Percentiles rank a stretch among this genome's conserved stretches.
phyloP scores from a whole-genome alignment of 2,329 filamentous ascomycete species.

The Colletotrichum tabaci region DNA sequence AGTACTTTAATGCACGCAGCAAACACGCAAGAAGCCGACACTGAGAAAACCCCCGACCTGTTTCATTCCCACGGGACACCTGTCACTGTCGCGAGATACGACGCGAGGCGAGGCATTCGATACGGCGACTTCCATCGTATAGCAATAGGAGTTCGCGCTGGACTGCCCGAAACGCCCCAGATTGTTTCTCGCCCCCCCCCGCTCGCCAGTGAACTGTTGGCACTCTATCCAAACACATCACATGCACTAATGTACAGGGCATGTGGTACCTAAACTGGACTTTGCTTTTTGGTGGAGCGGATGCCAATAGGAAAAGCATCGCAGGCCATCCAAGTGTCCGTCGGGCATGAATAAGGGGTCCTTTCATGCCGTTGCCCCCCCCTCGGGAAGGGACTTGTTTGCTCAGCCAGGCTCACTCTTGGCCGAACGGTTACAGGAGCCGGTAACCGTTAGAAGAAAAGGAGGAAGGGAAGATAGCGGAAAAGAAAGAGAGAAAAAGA shows the following conservation, averaged over 20 bases:
- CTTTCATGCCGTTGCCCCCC: not conserved
- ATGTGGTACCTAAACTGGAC: not conserved
- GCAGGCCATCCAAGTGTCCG: constrained; percentile 4
- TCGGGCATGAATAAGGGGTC: constrained; percentile 23
- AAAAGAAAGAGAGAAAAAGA: no score
- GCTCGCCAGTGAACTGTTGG: constrained; percentile 15
- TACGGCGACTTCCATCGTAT: not conserved
- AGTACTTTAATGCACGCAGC: constrained; percentile 28
- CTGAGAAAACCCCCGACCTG: not conserved
- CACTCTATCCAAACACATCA: not conserved
- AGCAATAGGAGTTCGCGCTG: not conserved
- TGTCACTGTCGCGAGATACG: constrained; percentile 22
- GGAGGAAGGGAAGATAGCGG: no score
- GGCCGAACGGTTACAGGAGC: not conserved
- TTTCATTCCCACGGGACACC: constrained; percentile 32
- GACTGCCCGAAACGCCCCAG: constrained; percentile 24
- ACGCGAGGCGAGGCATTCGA: not conserved
- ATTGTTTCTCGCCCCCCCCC: constrained; percentile 24
- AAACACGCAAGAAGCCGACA: constrained; percentile 9
- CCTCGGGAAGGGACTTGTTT: not conserved
- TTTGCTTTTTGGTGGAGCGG: constrained; percentile 28
- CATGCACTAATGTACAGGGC: no score
- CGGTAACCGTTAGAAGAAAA: no score
- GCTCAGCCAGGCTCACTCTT: not conserved
- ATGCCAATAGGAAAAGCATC: constrained; percentile 15